Evolutionary conservation across 768 basidiomycete genomes (phyloP).

Genomic region (Collybia sordida): DNA sequence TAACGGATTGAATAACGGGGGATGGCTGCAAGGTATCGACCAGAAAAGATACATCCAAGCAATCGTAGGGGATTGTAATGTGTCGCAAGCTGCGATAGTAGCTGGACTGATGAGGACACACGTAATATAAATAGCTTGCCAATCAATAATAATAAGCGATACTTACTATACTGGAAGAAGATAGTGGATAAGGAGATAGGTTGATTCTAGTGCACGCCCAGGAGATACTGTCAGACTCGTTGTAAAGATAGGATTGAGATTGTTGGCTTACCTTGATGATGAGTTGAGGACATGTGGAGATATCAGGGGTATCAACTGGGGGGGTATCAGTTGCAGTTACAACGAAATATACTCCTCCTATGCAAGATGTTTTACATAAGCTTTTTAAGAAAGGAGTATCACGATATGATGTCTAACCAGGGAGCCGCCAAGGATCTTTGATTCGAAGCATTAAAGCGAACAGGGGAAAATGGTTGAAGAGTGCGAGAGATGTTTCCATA

Average conservation of each 20-base stretch:
- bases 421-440: slow-evolving; percentile 82
- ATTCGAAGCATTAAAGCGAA: slow-evolving; percentile 82
- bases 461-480: slow-evolving; percentile 91
- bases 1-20: slow-evolving; percentile 40
- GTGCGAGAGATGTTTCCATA: slow-evolving; percentile 65
- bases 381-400: no score
- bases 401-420: slow-evolving; percentile 50
- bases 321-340: slow-evolving; percentile 25
- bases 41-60: slow-evolving; percentile 45
- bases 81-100: slow-evolving; percentile 47
- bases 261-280: slow-evolving; percentile 29
- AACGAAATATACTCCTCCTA: slow-evolving; percentile 32
- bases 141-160: background rate
- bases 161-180: slow-evolving; percentile 61
- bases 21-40: slow-evolving; percentile 50
- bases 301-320: slow-evolving; percentile 18
- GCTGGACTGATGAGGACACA: slow-evolving; percentile 35
- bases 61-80: slow-evolving; percentile 63
- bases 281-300: slow-evolving; percentile 21
- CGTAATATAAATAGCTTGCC: background rate
- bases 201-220: slow-evolving; percentile 53
- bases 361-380: background rate
- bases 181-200: slow-evolving; percentile 49
- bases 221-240: background rate
- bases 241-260: background rate